These are phyloP conservation scores for Pichia sp. DNA, from an alignment of 1,139 yeast species.

Conservation along the genomic window DNA sequence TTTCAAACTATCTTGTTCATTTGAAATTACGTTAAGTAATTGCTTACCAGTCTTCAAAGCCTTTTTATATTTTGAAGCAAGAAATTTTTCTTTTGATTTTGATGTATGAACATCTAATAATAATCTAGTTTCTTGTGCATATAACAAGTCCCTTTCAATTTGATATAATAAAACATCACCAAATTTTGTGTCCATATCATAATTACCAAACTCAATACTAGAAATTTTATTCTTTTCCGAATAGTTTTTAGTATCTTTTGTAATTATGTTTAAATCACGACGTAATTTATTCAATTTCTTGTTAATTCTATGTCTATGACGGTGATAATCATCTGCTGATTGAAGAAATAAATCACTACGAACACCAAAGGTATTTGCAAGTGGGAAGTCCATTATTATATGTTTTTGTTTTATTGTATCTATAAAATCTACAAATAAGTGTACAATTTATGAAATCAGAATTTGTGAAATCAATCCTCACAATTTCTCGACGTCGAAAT, in stretches of 20 bases:
- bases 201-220: slow-evolving; percentile 41
- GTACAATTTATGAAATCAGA: not conserved
- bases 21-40: slow-evolving; percentile 38
- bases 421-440: not conserved
- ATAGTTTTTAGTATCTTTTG: slow-evolving; percentile 54
- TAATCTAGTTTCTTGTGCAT: slow-evolving; percentile 58
- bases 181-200: slow-evolving; percentile 38
- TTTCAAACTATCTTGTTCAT: slow-evolving; percentile 27
- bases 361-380: slow-evolving; percentile 26
- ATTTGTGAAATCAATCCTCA: not conserved
- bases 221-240: slow-evolving; percentile 38
- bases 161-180: slow-evolving; percentile 47
- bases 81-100: slow-evolving; percentile 44
- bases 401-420: not conserved
- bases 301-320: slow-evolving; percentile 40
- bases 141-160: slow-evolving; percentile 65
- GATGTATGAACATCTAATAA: slow-evolving; percentile 50
- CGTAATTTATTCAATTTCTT: slow-evolving; percentile 51
- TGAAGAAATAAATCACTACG: slow-evolving; percentile 25
- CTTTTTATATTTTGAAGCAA: slow-evolving; percentile 63
- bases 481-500: not conserved
- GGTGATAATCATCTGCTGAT: slow-evolving; percentile 43
- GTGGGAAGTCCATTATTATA: slow-evolving; percentile 29
- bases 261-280: slow-evolving; percentile 48
- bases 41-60: slow-evolving; percentile 43